phyloP scores from a whole-genome alignment of 768 basidiomycete species.

The Psilocybe azurescens region DNA sequence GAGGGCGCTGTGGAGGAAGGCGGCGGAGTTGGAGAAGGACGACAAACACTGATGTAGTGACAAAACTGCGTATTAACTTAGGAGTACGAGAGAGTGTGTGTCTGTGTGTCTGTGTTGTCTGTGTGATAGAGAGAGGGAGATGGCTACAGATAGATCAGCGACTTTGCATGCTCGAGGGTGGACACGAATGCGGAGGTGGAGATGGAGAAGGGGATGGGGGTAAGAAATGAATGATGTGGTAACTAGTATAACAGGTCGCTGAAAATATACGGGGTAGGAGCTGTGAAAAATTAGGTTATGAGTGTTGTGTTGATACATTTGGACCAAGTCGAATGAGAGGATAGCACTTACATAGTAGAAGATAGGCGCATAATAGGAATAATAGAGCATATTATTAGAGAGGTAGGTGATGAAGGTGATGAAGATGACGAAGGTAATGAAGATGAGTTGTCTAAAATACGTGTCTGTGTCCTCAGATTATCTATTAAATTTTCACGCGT shows the following conservation, averaged over 20 bases:
- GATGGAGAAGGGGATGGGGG: neutral
- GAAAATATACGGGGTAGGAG: neutral
- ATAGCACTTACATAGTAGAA: neutral
- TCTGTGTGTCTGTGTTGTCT: too few relatives aligned
- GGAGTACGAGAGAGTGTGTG: too few relatives aligned
- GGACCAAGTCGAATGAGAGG: neutral
- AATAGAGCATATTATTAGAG: constrained; percentile 5
- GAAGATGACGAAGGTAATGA: too few relatives aligned
- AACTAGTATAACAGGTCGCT: neutral
- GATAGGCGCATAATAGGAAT: constrained; percentile 14
- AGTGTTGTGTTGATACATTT: neutral
- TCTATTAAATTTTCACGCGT: constrained; percentile 20
- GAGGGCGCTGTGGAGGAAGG: constrained; percentile 85
- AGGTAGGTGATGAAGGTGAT: neutral
- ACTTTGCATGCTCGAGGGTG: neutral
- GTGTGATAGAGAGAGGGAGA: too few relatives aligned
- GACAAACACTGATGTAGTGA: too few relatives aligned
- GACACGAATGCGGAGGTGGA: neutral
- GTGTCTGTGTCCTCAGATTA: constrained; percentile 18
- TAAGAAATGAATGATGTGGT: neutral
- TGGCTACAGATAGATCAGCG: neutral
- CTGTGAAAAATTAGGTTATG: neutral
- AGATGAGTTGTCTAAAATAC: neutral
- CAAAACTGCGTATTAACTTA: neutral
- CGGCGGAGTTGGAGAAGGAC: constrained; percentile 94